A percentile compares a stretch with the other conserved stretches of the same genome.
phyloP scores from a whole-genome alignment of 106 monocot species.

The Dioscorea alata region DNA sequence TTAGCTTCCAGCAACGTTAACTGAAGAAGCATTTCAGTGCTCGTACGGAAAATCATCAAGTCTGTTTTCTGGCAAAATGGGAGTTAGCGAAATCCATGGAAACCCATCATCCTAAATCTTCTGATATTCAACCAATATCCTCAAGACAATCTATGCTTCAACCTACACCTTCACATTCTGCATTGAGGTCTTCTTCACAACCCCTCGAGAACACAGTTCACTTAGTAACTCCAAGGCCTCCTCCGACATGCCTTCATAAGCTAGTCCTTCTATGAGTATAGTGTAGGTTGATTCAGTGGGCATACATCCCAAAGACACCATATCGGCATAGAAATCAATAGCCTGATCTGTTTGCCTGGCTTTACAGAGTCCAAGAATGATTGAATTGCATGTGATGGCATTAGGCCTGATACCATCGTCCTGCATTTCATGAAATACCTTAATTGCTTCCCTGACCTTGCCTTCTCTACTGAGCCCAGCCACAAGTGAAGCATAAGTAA shows the following conservation, averaged over 20 bases:
- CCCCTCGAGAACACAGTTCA: conserved; percentile 65
- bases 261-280: conserved; percentile 70
- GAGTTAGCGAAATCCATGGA: no score
- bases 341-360: conserved; percentile 56
- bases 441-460: conserved; percentile 55
- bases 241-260: conserved; percentile 59
- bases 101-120: no score
- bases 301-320: conserved; percentile 69
- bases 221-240: conserved; percentile 65
- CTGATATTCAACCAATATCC: no score
- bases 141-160: no score
- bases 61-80: no score
- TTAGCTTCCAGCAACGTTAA: no score
- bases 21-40: no score
- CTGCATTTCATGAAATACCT: conserved; percentile 44
- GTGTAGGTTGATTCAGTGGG: conserved; percentile 82
- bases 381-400: conserved; percentile 51
- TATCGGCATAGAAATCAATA: conserved; percentile 64
- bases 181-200: conserved; percentile 59
- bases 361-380: conserved; percentile 71
- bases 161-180: conserved; percentile 41
- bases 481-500: conserved; percentile 72
- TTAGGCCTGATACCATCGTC: conserved; percentile 48
- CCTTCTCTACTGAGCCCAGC: conserved; percentile 79
- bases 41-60: no score